Evolutionary conservation across 805 yeast genomes (phyloP).

Genomic region (Suhomyces kilbournensis): DNA sequence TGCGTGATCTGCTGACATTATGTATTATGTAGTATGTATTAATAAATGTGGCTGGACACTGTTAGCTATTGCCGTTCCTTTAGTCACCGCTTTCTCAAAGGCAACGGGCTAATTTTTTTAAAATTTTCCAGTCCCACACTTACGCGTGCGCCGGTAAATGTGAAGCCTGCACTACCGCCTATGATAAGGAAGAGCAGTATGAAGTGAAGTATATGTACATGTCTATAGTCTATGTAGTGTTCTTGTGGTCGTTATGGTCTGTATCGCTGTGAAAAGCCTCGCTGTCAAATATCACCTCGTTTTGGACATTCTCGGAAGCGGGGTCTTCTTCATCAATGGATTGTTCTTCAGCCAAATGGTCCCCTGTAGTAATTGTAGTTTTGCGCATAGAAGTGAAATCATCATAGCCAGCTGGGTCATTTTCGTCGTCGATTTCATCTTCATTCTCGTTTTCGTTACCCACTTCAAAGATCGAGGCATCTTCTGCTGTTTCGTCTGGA

Average conservation of each 20-base stretch:
- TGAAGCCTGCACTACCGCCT: background rate
- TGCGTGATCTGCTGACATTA: slow-evolving; percentile 91
- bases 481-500: slow-evolving; percentile 8
- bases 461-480: slow-evolving; percentile 12
- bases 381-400: background rate
- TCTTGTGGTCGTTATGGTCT: background rate
- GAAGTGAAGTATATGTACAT: background rate
- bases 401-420: background rate
- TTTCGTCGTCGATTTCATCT: background rate
- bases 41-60: background rate
- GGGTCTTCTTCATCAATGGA: background rate
- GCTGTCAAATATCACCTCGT: background rate
- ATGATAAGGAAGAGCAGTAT: background rate
- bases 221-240: background rate
- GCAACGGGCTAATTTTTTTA: slow-evolving; percentile 1
- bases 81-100: background rate
- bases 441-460: slow-evolving; percentile 12
- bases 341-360: background rate
- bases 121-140: slow-evolving; percentile 6
- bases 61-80: background rate
- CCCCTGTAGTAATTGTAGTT: background rate
- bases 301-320: background rate
- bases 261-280: background rate
- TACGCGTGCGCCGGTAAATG: slow-evolving; percentile 4
- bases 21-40: slow-evolving; percentile 2